Conservation (phyloP, 78 protist genomes). For the Dictyostelium capitatum region DNA sequence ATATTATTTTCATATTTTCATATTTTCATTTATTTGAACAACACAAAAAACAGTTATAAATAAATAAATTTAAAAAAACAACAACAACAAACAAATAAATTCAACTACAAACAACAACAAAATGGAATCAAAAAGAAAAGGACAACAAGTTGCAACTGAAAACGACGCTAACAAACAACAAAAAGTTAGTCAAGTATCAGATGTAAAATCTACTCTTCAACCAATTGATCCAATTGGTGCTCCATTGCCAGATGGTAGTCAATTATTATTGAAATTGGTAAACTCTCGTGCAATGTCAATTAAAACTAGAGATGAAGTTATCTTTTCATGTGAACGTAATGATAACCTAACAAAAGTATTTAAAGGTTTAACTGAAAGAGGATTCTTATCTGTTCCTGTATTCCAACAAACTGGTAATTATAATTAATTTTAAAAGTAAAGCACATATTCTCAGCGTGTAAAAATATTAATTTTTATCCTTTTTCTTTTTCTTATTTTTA, state of each 20-base stretch:
- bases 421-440: background rate
- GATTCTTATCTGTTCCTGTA: slow-evolving; percentile 64
- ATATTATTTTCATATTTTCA: too few species aligned
- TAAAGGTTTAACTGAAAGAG: slow-evolving; percentile 51
- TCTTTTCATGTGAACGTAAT: slow-evolving; percentile 40
- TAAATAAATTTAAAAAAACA: too few species aligned
- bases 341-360: slow-evolving; percentile 48
- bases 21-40: too few species aligned
- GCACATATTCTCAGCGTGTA: too few species aligned
- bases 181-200: background rate
- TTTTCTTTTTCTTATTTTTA: background rate
- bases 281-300: slow-evolving; percentile 50
- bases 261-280: slow-evolving; percentile 29
- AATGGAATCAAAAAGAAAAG: slow-evolving; percentile 55
- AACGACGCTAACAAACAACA: background rate
- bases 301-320: slow-evolving; percentile 64
- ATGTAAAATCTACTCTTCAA: background rate
- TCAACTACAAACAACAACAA: background rate
- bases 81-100: too few species aligned
- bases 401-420: slow-evolving; percentile 50
- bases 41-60: too few species aligned
- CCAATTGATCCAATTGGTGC: background rate
- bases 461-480: too few species aligned
- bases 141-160: slow-evolving; percentile 11
- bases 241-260: slow-evolving; percentile 12